Percentiles rank a stretch among this genome's conserved stretches.
These are phyloP conservation scores for Pezicula neosporulosa DNA, from an alignment of 2,329 filamentous ascomycete species.

Conservation along the genomic window DNA sequence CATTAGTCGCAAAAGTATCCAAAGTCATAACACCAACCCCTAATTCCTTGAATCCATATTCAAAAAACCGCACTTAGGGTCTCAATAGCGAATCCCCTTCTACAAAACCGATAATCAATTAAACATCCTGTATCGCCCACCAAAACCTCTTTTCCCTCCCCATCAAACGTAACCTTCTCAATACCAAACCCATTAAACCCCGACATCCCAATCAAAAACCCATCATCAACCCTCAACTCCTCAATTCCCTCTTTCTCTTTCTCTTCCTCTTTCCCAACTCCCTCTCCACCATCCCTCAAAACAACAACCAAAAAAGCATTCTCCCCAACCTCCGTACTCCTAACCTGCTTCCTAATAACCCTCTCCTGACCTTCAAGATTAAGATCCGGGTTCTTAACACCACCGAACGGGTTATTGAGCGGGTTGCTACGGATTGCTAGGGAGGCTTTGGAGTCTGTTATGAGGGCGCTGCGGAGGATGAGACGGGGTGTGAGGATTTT, in stretches of 20 bases:
- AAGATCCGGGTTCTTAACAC: not conserved
- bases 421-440: slow-evolving; percentile 7
- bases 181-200: slow-evolving; percentile 8
- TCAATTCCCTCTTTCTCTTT: not conserved
- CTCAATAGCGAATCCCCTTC: slow-evolving; percentile 19
- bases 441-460: slow-evolving; percentile 2
- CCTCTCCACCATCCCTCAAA: not conserved
- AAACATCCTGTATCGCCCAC: slow-evolving; percentile 15
- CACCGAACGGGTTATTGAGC: slow-evolving; percentile 9
- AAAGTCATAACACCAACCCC: slow-evolving; percentile 11
- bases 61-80: slow-evolving; percentile 16
- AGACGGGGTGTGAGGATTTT: slow-evolving; percentile 6
- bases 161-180: no score
- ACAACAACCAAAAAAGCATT: slow-evolving; percentile 7
- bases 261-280: not conserved
- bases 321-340: not conserved
- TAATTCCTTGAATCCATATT: slow-evolving; percentile 18
- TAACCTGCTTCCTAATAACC: not conserved
- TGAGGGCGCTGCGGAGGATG: slow-evolving; percentile 7
- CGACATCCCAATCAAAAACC: slow-evolving; percentile 4
- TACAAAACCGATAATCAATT: slow-evolving; percentile 18
- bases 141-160: not conserved
- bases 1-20: slow-evolving; percentile 14
- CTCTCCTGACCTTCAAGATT: no score
- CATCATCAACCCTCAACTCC: slow-evolving; percentile 2